Conservation (phyloP, 495 filamentous ascomycete genomes). For the Tuber melanosporum region DNA sequence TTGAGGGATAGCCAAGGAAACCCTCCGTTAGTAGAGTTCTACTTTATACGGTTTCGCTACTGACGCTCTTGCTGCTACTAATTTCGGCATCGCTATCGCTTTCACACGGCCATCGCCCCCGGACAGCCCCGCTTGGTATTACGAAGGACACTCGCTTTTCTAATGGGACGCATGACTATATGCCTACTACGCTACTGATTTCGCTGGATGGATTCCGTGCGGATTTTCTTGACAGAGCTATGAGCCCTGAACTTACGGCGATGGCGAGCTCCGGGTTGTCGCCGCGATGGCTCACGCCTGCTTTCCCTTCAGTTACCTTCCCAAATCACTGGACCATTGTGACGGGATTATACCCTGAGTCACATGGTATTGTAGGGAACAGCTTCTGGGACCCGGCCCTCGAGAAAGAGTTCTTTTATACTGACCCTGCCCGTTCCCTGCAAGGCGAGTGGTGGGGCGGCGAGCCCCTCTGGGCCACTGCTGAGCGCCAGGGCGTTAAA, state of each 20-base stretch:
- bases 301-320: slow-evolving; percentile 94
- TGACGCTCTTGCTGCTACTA: slow-evolving; percentile 48
- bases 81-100: slow-evolving; percentile 51
- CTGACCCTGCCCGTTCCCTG: slow-evolving; percentile 62
- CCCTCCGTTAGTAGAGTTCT: slow-evolving; percentile 24
- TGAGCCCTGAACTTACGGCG: slow-evolving; percentile 74
- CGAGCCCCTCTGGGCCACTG: slow-evolving; percentile 88
- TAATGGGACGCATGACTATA: slow-evolving; percentile 80
- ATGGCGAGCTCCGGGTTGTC: slow-evolving; percentile 81
- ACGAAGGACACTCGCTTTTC: slow-evolving; percentile 43
- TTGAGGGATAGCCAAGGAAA: slow-evolving; percentile 29
- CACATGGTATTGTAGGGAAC: slow-evolving; percentile 89
- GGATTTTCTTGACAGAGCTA: slow-evolving; percentile 74
- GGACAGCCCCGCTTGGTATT: slow-evolving; percentile 33
- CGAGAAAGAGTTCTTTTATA: slow-evolving; percentile 79
- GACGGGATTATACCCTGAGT: slow-evolving; percentile 86
- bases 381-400: slow-evolving; percentile 80
- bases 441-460: slow-evolving; percentile 87
- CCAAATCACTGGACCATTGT: slow-evolving; percentile 95
- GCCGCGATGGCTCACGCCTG: slow-evolving; percentile 81
- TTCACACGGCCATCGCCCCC: slow-evolving; percentile 38
- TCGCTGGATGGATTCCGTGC: slow-evolving; percentile 97
- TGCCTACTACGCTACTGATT: slow-evolving; percentile 85
- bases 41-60: slow-evolving; percentile 16
- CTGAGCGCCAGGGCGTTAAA: slow-evolving; percentile 67